phyloP scores from a whole-genome alignment of 768 basidiomycete species.

The Lentinula boryana region DNA sequence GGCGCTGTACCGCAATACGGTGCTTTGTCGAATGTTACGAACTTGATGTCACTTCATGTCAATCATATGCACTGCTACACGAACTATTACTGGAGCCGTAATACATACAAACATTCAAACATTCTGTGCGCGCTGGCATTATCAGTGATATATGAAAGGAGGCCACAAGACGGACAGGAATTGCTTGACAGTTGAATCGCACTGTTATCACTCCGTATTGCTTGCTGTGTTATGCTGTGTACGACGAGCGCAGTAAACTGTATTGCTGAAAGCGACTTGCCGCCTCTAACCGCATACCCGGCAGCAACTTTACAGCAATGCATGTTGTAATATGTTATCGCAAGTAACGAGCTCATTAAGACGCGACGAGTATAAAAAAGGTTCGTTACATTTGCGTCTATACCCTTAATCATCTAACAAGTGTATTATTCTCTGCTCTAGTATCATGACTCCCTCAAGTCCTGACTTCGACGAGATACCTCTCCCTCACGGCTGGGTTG shows the following conservation, averaged over 20 bases:
- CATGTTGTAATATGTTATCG: background rate
- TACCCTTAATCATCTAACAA: background rate
- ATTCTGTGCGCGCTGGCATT: background rate
- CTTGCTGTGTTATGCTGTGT: background rate
- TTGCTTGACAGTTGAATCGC: too few species aligned
- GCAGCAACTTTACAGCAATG: background rate
- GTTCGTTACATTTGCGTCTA: background rate
- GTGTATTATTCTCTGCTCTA: background rate
- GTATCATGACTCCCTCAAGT: constrained; percentile 13
- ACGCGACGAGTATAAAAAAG: background rate
- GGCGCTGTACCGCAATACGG: background rate
- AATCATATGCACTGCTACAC: background rate
- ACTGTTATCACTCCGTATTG: too few species aligned
- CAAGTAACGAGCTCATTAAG: background rate
- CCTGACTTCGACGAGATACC: constrained; percentile 15
- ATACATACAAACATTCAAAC: background rate
- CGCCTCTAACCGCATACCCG: background rate
- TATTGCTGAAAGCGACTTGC: background rate
- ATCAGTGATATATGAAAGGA: background rate
- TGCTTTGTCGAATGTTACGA: background rate
- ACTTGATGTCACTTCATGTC: background rate
- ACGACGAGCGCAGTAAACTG: background rate
- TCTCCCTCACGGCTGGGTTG: constrained; percentile 45
- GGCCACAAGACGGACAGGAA: too few species aligned
- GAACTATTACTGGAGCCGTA: background rate